Base-by-base conservation (phyloP, 1,139 yeast genomes). In the Geotrichum siamense region DNA sequence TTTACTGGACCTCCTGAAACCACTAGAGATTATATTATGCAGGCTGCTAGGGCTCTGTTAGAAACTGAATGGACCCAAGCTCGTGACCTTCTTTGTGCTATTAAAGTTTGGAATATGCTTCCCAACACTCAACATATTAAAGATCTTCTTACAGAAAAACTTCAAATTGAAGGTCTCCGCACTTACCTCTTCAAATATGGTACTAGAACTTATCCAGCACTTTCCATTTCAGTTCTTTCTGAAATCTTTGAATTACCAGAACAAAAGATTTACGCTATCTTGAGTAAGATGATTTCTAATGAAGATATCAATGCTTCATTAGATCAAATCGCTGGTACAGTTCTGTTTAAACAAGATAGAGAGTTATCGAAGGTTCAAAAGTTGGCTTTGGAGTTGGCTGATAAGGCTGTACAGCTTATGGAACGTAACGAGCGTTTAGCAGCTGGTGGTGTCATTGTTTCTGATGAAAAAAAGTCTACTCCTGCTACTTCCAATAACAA, bases 1-100 rank as follows among this genome's bases (percentile, higher is more conserved):
- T 91, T 91, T 72, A 86, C 89, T 53, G 98, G 98, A 31, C 98
- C 98, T 36, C 96, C 97, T 47, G 98, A 91, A 69, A 85, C 91
- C 65, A 84, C 94, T 43, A 82, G 94, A 61, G 99, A 91, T 65
- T 87, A 78, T 66, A 82, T 91, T 57, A 81, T 91, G 73, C 89
- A 85, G 64, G 95, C 97, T 43, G 93, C 97, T 37, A 81, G 81
- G 66, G 80, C 87, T 37, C 78, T 93, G 65, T 84, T 85, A 63
- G 77, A 75, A 56, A 96, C 97, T 55, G 86, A 91, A 62, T 91
- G 98, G 98, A 68, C 74, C 50, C 72, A 75, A 57, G 82, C 96
- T 35, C 76, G 79, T 55, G 76, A 78, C 40, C 74, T 85, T 58
- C 74, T 93, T 59, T 71, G 75, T 38, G 71, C 82, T 26, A 82